Base-by-base conservation (phyloP, 192 early-diverging fungal genomes). In the Dissophora ornata region DNA sequence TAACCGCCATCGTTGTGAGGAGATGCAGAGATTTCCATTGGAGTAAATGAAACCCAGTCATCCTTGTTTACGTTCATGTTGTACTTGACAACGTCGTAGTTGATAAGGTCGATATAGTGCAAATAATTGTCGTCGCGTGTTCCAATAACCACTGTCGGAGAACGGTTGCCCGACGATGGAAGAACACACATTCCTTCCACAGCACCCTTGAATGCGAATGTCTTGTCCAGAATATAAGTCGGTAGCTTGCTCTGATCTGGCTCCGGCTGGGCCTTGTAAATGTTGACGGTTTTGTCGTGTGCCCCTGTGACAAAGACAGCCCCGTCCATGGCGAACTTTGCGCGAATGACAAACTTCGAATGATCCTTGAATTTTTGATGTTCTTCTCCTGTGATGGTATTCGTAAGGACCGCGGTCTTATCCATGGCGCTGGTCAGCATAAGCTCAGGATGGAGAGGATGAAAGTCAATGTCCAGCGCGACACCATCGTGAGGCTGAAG, bases 31-130 rank as follows among this genome's bases (percentile, higher is more conserved):
- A 94, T 68, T 47, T 86, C 83, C 89, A 92, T 88, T 1, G 93
- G 85, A 10, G 91, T 91, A 71, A 94, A 95, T 0, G 91, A 93
- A 13, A 95, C 84, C 92, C 92, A 93, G 48, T 91, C 83, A 63
- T 95, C 94, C 22, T 88, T 88, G 71, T 91, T 92, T 32, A 73
- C 55, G 65, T 95, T 95, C 89, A 95, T 90, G 56, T 93, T 94
- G 53, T 84, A 80, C 38, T 81, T 80, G 38, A 44, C 41, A 48
- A 47, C 59, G 33, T 16, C 47, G 28, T 66, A 69, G 36, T 64
- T 65, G 48, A 54, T 77, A 18, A 92, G 64, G 26, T 84, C 70
- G 56, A 95, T 80, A 57, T 88, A 90, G 60, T 91, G 87, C 16
- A 95, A 87, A 33, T 88, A 85, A 70, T 94, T 87, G 67, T 93